Evolutionary conservation across 1,139 yeast genomes (phyloP).

Genomic region (Geotrichum restrictum): DNA sequence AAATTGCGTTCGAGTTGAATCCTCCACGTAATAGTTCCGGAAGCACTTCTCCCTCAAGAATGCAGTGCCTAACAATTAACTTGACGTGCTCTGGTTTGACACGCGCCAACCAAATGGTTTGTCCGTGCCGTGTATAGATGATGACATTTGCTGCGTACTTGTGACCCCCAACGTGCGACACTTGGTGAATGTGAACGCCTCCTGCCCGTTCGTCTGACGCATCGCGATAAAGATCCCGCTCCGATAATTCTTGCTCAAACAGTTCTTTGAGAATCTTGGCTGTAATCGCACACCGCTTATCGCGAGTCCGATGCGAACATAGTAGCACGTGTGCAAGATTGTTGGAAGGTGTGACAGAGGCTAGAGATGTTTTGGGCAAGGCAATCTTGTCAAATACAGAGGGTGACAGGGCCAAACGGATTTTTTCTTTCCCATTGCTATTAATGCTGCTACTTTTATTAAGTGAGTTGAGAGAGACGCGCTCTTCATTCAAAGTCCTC

Average conservation of each 20-base stretch:
- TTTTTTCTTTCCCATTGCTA: neutral
- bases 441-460: neutral
- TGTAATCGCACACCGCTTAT: conserved; percentile 87
- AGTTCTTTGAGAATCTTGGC: conserved; percentile 89
- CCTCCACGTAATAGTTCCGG: conserved; percentile 62
- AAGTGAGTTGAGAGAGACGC: conserved; percentile 24
- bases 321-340: conserved; percentile 61
- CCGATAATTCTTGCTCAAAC: conserved; percentile 68
- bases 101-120: conserved; percentile 83
- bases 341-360: conserved; percentile 25
- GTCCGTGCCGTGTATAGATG: conserved; percentile 67
- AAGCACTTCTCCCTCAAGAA: conserved; percentile 65
- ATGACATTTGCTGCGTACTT: conserved; percentile 86
- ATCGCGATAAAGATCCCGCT: conserved; percentile 71
- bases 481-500: conserved; percentile 25
- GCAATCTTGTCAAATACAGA: neutral
- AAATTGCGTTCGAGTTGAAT: conserved; percentile 45
- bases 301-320: conserved; percentile 88
- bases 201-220: conserved; percentile 64
- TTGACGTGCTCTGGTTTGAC: conserved; percentile 72
- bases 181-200: conserved; percentile 66
- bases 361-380: neutral
- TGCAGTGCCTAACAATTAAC: conserved; percentile 71
- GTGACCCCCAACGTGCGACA: conserved; percentile 94
- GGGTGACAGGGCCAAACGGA: neutral